Evolutionary conservation across 495 filamentous ascomycete species (phyloP).

Genomic region (Pyrenopolyporus hunteri): DNA sequence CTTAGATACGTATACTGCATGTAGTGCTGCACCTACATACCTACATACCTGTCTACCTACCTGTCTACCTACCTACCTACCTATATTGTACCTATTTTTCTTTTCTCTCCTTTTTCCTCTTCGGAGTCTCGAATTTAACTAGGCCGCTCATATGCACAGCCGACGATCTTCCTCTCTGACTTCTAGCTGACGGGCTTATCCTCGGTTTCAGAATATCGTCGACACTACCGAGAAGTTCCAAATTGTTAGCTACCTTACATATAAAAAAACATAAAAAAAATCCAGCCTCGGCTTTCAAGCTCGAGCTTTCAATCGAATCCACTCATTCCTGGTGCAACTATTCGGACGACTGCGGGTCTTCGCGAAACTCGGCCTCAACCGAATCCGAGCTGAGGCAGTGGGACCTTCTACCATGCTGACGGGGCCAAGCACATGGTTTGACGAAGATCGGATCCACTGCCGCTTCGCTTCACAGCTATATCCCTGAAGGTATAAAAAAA

Average conservation of each 20-base stretch:
- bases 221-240: not conserved
- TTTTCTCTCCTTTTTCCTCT: too few relatives aligned
- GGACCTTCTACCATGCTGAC: slow-evolving; percentile 16
- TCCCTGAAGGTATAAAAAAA: not conserved
- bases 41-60: too few relatives aligned
- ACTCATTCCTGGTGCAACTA: not conserved
- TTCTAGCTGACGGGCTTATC: not conserved
- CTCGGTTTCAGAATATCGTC: not conserved
- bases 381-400: slow-evolving; percentile 1
- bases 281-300: not conserved
- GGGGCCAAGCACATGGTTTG: slow-evolving; percentile 34
- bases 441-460: slow-evolving; percentile 30
- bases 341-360: not conserved
- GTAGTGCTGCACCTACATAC: too few relatives aligned
- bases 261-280: not conserved
- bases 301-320: not conserved
- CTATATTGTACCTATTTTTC: not conserved
- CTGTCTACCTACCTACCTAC: too few relatives aligned
- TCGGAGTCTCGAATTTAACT: too few relatives aligned
- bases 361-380: not conserved
- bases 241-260: not conserved
- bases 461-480: not conserved
- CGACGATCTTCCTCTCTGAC: not conserved
- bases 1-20: too few relatives aligned
- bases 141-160: not conserved